A percentile compares a stretch with the other conserved stretches of the same genome.
Evolutionary conservation across 2,329 filamentous ascomycete species (phyloP).

Genomic region (Verticillium dahliae): DNA sequence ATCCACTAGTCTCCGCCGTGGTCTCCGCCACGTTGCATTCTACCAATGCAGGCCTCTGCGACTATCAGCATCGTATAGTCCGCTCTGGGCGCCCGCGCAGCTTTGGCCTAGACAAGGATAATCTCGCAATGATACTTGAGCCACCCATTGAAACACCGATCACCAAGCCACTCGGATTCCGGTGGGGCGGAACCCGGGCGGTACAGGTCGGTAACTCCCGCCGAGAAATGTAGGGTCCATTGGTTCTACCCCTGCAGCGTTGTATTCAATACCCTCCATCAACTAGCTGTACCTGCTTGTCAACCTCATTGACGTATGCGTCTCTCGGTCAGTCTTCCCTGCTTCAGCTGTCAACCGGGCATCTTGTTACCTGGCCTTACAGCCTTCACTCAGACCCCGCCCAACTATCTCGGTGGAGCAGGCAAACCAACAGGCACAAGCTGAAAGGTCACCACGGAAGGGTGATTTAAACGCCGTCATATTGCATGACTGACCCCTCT

Average conservation of each 20-base stretch:
- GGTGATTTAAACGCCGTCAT: background rate
- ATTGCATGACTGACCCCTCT: background rate
- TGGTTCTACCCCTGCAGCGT: background rate
- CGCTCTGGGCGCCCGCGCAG: no score
- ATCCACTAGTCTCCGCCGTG: background rate
- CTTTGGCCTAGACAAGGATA: no score
- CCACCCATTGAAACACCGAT: no score
- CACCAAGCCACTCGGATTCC: background rate
- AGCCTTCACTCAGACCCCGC: background rate
- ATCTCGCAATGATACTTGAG: no score
- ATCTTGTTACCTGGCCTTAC: background rate
- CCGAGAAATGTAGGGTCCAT: background rate
- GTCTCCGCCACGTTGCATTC: background rate
- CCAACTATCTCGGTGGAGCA: background rate
- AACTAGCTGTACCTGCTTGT: background rate
- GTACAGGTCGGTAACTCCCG: background rate
- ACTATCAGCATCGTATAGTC: background rate
- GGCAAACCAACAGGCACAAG: background rate
- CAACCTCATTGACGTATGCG: background rate
- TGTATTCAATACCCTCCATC: background rate
- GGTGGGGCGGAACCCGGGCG: background rate
- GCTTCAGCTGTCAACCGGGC: background rate
- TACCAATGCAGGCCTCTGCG: background rate
- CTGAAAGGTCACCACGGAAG: background rate
- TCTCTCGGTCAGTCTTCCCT: background rate